Evolutionary conservation across 1,284 basidiomycete genomes (phyloP), one percentile per base, ranked within the genome.

Genomic region (Pascua sp.): DNA sequence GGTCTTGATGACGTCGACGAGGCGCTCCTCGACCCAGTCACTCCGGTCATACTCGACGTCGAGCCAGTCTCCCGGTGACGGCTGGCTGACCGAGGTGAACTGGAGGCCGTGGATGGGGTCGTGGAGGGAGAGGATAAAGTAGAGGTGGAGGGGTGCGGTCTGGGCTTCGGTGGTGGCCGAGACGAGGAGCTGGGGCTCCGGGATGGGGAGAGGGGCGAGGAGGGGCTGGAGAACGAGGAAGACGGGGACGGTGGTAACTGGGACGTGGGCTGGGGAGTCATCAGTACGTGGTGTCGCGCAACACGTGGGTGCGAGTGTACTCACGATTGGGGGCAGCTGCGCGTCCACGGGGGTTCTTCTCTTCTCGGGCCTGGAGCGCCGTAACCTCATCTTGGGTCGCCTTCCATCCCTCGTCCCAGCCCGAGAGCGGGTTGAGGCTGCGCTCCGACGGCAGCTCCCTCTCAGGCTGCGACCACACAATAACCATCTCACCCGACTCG

Each of bases 171-270:
- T 43, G 10, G 60, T 42, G 24, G 53, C 41, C 17, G 59, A 54
- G 40, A 65, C 47, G 44, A 66, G 56, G 47, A 73, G 60, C 32
- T 65, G 59, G 2, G 73, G 76, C 61, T 72, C 71, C 51, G 72
- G 67, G 59, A 76, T 80, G 17, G 83, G 78, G 51, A 87, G 80
- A 0, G 84, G 80, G 2, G 82, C 85, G 56, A 86, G 82, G 77
- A 88, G 87, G 1, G 95, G 92, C 73, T 98, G 94, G 42, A 99
- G 83, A 61, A 95, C 91, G 51, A 98, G 83, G 77, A 92, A 98
- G 49, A 98, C 85, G 52, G 93, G 87, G 44, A 93, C 91, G 59
- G 89, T 90, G 5, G 90, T 90, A 12, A 92, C 90, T 3, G 91
- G 92, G 12, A 80, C 53, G 24, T 71, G 49, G 15, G 16, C 24